Evolutionary conservation across 2,329 filamentous ascomycete genomes (phyloP), one percentile per base, ranked within the genome.

Genomic region (Helotiales sp.): DNA sequence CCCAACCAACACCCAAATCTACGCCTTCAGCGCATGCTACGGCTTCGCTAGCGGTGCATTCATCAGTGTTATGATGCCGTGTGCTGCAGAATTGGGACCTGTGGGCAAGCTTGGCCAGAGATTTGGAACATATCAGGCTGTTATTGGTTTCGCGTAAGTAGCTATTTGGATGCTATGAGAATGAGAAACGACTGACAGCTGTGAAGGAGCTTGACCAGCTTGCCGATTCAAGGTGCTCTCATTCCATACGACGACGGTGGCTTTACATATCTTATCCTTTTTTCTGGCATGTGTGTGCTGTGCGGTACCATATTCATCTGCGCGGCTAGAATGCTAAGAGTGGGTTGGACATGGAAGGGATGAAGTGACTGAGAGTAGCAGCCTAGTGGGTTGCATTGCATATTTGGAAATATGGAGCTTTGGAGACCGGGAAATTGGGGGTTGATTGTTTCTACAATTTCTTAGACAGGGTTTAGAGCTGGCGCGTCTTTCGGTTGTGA

Each of bases 11-110:
- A 83, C 83, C 0, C 83, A 85, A 1, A 85, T 89, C 66, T 83
- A 91, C 60, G 81, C 87, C 28, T 92, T 91, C 75, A 82, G 85
- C 5, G 81, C 84, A n/a, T 77, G 91, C 11, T 92, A 89, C 70
- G 91, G 90, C 20, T 91, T 92, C 74, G 82, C 83, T 22, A 88
- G 86, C 0, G 91, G 90, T 17, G 86, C 85, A 2, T 90, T 88
- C 70, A 85, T 91, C 45, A 85, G 85, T 0, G 78, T 93, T 3
- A 81, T 82, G 0, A 87, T 90, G 0, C 84, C 89, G 0, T 80
- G 90, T 20, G 81, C 93, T 32, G 89, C 88, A 0, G 89, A 93
- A 73, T 62, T 72, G 2, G 77, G 78, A 0, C 71, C 45, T n/a
- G 61, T 79, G 2, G 74, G 76, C 15, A 77, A 72, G 1, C 58